Conservation (phyloP, 371 early-diverging fungal species). For the Apophysomyces ossiformis region DNA sequence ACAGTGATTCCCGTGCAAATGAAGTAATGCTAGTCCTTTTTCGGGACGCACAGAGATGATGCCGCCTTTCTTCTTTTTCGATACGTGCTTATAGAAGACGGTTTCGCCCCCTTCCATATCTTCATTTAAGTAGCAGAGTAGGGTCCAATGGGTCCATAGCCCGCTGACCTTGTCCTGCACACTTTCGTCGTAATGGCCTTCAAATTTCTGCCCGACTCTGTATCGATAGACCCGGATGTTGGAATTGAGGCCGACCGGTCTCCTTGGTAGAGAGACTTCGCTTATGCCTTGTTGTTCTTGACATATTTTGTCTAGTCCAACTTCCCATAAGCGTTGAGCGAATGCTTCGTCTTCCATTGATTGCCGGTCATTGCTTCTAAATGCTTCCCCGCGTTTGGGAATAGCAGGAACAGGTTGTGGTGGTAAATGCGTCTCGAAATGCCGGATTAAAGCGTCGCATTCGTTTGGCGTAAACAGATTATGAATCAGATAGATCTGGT, state of each 20-base stretch:
- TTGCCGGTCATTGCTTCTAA: slow-evolving; percentile 72
- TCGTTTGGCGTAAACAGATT: slow-evolving; percentile 51
- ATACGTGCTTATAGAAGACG: slow-evolving; percentile 61
- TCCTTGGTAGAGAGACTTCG: slow-evolving; percentile 28
- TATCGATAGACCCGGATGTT: slow-evolving; percentile 81
- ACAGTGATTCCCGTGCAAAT: slow-evolving; percentile 78
- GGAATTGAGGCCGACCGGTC: slow-evolving; percentile 59
- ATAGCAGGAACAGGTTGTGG: slow-evolving; percentile 31
- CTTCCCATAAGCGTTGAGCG: slow-evolving; percentile 58
- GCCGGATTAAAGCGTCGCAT: slow-evolving; percentile 41
- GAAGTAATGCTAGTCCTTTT: slow-evolving; percentile 70
- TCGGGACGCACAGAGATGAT: slow-evolving; percentile 61
- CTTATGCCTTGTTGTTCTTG: slow-evolving; percentile 15
- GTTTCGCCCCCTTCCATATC: slow-evolving; percentile 72
- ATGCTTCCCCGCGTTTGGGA: slow-evolving; percentile 69
- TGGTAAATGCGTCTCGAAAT: slow-evolving; percentile 50
- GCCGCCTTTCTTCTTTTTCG: slow-evolving; percentile 20
- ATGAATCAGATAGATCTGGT: slow-evolving; percentile 56
- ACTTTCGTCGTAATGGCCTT: slow-evolving; percentile 78
- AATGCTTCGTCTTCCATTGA: slow-evolving; percentile 54
- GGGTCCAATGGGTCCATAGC: slow-evolving; percentile 65
- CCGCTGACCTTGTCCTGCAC: slow-evolving; percentile 51
- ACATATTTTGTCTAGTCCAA: slow-evolving; percentile 17
- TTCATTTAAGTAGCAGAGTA: slow-evolving; percentile 70
- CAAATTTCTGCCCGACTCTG: slow-evolving; percentile 64